Base-by-base conservation (phyloP, 1,139 yeast species). In the Candida sanyaensis region DNA sequence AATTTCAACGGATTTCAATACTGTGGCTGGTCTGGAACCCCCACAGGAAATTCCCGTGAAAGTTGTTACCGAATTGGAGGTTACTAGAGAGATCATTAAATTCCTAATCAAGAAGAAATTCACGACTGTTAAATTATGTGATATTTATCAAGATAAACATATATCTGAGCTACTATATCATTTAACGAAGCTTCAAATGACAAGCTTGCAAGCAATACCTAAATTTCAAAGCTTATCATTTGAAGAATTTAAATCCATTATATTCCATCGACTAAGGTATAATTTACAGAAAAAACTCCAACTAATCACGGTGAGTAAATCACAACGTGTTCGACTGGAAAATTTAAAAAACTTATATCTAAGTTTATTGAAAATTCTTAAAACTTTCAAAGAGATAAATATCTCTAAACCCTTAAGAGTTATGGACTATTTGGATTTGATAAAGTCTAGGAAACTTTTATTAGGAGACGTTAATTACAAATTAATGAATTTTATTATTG, bases 241-340 rank as follows among this genome's bases (percentile, higher is more conserved):
- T 32, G 29, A 37, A 7, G 51, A 49, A 4, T 37, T 37, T 9
- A 39, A 46, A 40, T 43, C 44, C 13, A 33, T 54, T 6, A 26
- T 66, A 2, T 74, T 75, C 49, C 77, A 73, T 47, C 49, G 56
- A 7, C 58, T 69, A 8, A 54, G 75, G 41, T 75, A 69, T 49
- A 49, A 52, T 21, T 49, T 75, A 17, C 69, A 64, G 41, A 46
- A 47, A 5, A 44, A 58, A 2, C 51, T 51, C 30, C 57, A 59
- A 24, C 49, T 69, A 7, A 63, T 69, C 12, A 44, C 48, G 7
- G 64, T 65, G 5, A 58, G 64, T n/a, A 64, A 55, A 41, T 46
- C 59, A 2, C 70, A 66, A 48, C 50, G 43, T 4, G 68, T 68
- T 1, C 45, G 50, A 21, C 60, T 55, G 53, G 45, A 47, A 1